These are phyloP conservation scores for Pseudogymnoascus sp. DNA, from an alignment of 2,329 filamentous ascomycete species.

Conservation along the genomic window DNA sequence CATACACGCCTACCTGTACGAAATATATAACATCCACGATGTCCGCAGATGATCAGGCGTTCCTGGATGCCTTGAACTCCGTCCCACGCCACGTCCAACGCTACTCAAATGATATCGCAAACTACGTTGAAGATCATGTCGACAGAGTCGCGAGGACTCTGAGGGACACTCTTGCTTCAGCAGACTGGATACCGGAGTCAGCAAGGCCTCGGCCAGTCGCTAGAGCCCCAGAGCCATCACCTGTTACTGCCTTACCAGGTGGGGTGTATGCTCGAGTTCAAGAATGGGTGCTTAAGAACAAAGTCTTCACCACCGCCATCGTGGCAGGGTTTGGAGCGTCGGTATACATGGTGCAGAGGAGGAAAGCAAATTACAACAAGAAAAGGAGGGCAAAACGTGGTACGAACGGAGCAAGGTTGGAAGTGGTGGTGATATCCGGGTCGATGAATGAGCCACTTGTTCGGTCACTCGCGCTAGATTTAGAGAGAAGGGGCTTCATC, in stretches of 20 bases:
- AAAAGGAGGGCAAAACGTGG: conserved; percentile 72
- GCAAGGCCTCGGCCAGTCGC: conserved; percentile 48
- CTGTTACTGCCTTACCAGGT: conserved; percentile 29
- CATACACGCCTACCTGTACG: background rate
- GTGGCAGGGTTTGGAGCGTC: conserved; percentile 63
- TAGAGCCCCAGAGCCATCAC: conserved; percentile 8
- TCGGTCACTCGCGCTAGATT: conserved; percentile 70
- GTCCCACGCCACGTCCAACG: conserved; percentile 57
- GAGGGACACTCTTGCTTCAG: conserved; percentile 58
- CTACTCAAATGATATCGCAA: conserved; percentile 66
- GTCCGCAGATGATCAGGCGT: conserved; percentile 72
- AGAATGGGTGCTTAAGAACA: conserved; percentile 65
- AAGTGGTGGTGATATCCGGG: conserved; percentile 84
- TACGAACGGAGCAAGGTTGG: conserved; percentile 72
- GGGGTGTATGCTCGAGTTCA: conserved; percentile 45
- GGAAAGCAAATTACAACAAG: conserved; percentile 48
- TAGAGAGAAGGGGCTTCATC: conserved; percentile 87
- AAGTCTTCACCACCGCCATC: conserved; percentile 62
- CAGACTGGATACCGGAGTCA: conserved; percentile 64
- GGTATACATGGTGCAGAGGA: conserved; percentile 39
- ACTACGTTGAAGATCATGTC: conserved; percentile 72
- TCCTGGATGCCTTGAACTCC: conserved; percentile 64
- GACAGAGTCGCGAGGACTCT: conserved; percentile 65
- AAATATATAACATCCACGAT: conserved; percentile 39
- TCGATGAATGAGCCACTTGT: conserved; percentile 77